A percentile compares a stretch with the other conserved stretches of the same genome.
phyloP scores from a whole-genome alignment of 352 stramenopile species.

The Plasmopara halstedii region DNA sequence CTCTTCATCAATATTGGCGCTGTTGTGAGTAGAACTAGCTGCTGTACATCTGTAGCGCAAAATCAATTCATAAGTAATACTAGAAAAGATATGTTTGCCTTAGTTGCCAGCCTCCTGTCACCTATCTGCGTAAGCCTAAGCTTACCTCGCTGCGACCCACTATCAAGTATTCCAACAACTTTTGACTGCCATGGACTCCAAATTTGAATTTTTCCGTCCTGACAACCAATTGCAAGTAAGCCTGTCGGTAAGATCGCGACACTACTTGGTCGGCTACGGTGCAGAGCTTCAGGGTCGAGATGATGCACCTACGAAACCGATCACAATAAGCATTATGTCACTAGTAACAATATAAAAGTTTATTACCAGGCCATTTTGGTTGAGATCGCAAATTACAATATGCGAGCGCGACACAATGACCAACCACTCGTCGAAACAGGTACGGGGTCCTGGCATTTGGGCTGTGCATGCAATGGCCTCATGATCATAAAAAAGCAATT shows the following conservation, averaged over 20 bases:
- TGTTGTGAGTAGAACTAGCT: conserved; percentile 51
- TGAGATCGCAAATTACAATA: conserved; percentile 68
- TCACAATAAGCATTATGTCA: not conserved
- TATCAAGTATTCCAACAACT: conserved; percentile 55
- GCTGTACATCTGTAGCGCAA: conserved; percentile 43
- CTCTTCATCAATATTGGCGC: conserved; percentile 26
- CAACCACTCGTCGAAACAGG: conserved; percentile 68
- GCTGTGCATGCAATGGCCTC: conserved; percentile 48
- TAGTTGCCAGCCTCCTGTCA: not conserved
- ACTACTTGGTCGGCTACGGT: conserved; percentile 49
- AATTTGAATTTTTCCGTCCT: conserved; percentile 67
- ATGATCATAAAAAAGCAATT: conserved; percentile 74
- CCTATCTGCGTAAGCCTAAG: not conserved
- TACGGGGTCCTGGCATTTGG: conserved; percentile 27
- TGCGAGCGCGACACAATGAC: conserved; percentile 48
- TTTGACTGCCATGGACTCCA: conserved; percentile 57
- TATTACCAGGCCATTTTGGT: conserved; percentile 46
- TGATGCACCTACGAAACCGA: conserved; percentile 18
- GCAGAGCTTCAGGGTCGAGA: conserved; percentile 43
- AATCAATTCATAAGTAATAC: not conserved
- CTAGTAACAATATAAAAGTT: not conserved
- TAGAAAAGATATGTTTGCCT: not conserved
- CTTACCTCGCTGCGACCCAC: conserved; percentile 39
- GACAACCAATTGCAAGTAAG: conserved; percentile 61
- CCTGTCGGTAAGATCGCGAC: conserved; percentile 54